These are phyloP conservation scores for Rhodocollybia butyracea DNA, from an alignment of 768 basidiomycete genomes.

Conservation along the genomic window DNA sequence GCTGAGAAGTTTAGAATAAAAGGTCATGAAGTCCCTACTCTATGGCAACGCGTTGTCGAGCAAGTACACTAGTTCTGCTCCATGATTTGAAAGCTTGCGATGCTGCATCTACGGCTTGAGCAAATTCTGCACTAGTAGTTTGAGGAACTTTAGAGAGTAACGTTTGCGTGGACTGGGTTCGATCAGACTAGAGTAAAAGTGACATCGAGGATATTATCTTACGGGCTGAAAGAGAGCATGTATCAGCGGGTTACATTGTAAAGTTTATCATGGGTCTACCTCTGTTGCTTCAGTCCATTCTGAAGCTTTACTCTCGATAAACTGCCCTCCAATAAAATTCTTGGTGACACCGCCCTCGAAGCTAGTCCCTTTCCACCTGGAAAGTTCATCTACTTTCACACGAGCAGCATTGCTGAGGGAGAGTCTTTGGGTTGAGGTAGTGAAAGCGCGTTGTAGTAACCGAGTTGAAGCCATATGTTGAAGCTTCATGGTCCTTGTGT, in stretches of 20 bases:
- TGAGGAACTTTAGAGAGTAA: slow-evolving; percentile 88
- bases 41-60: slow-evolving; percentile 83
- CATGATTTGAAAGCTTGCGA: slow-evolving; percentile 85
- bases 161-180: slow-evolving; percentile 79
- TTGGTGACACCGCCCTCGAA: slow-evolving; percentile 85
- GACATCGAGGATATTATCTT: neutral
- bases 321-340: slow-evolving; percentile 91
- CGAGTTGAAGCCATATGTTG: neutral
- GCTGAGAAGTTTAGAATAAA: slow-evolving; percentile 1
- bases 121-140: slow-evolving; percentile 78
- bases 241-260: too few species aligned
- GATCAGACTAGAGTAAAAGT: neutral
- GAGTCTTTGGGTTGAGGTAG: slow-evolving; percentile 42
- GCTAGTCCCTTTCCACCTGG: slow-evolving; percentile 85
- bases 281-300: slow-evolving; percentile 88
- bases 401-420: slow-evolving; percentile 55
- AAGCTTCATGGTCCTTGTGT: neutral
- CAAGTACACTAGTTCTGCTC: slow-evolving; percentile 81
- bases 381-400: slow-evolving; percentile 65
- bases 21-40: slow-evolving; percentile 54
- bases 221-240: too few species aligned
- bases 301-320: slow-evolving; percentile 72
- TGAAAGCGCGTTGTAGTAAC: slow-evolving; percentile 21
- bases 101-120: slow-evolving; percentile 79
- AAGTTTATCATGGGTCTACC: too few species aligned